phyloP scores from a whole-genome alignment of 208 protist species.

The Acanthamoeba sp. region DNA sequence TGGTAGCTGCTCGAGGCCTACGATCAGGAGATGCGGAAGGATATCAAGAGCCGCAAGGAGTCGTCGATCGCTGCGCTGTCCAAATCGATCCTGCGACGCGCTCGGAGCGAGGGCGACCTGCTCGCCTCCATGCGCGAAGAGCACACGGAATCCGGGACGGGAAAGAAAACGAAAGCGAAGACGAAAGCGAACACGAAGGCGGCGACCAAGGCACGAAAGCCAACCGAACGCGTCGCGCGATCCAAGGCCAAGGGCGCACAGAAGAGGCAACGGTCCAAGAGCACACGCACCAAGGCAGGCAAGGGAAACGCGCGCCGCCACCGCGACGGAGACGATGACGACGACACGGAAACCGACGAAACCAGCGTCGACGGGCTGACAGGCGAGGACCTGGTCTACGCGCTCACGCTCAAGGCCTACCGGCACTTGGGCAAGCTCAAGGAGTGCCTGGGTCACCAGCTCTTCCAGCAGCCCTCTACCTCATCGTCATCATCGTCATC shows the following conservation, averaged over 20 bases:
- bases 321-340: no score
- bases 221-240: no score
- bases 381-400: not conserved
- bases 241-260: no score
- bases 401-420: constrained; percentile 50
- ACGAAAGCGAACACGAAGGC: not conserved
- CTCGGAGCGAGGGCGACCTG: not conserved
- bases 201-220: no score
- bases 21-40: not conserved
- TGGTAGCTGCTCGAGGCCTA: not conserved
- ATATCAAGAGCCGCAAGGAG: not conserved
- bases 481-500: not conserved
- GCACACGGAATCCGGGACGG: not conserved
- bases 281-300: not conserved
- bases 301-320: no score
- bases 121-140: not conserved
- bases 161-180: not conserved
- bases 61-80: not conserved
- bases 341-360: not conserved
- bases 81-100: not conserved
- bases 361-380: not conserved
- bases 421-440: constrained; percentile 31
- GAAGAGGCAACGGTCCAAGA: not conserved
- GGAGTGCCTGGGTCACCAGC: not conserved
- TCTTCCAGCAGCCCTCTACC: not conserved